Conservation (phyloP, 805 yeast species). For the Lipomyces kockii region DNA sequence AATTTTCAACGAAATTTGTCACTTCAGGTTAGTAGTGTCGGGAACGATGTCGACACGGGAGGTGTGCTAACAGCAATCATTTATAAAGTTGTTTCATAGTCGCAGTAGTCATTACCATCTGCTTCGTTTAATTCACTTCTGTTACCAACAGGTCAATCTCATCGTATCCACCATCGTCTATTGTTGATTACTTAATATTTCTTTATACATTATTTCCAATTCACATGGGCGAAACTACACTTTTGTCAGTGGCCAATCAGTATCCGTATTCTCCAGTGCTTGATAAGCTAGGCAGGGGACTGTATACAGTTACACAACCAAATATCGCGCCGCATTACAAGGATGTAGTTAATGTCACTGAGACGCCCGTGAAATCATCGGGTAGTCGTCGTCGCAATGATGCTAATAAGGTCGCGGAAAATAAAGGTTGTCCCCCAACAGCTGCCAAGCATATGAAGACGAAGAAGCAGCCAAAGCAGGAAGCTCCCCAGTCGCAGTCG, state of each 20-base stretch:
- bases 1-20: background rate
- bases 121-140: background rate
- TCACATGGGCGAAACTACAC: background rate
- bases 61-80: background rate
- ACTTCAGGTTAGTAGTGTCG: background rate
- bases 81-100: background rate
- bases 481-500: background rate
- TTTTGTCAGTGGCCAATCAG: background rate
- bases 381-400: background rate
- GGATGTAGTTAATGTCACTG: background rate
- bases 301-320: background rate
- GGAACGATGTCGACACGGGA: background rate
- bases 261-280: background rate
- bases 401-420: background rate
- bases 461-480: background rate
- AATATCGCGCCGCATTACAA: background rate
- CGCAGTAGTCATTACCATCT: constrained; percentile 13
- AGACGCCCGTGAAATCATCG: background rate
- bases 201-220: background rate
- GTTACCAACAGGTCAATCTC: background rate
- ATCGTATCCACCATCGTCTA: background rate
- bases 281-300: background rate
- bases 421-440: background rate
- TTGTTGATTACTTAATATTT: background rate
- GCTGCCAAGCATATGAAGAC: background rate